Base-by-base conservation (phyloP, 2,329 filamentous ascomycete genomes). In the Talaromyces piceae region DNA sequence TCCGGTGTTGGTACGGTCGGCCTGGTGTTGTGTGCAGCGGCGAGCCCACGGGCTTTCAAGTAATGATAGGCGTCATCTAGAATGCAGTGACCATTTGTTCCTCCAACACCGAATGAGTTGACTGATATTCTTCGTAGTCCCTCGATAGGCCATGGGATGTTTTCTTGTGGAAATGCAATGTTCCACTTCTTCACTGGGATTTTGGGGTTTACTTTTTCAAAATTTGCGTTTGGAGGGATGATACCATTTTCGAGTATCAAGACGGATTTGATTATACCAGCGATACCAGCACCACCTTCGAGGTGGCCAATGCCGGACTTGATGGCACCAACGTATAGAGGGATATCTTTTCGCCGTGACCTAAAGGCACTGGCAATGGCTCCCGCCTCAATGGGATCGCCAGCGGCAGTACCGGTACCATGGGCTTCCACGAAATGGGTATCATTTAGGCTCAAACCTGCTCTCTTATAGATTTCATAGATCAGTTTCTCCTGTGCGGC, bases 231-330 rank as follows among this genome's bases (percentile, higher is more conserved):
- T 2, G 73, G 71, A 9, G 70, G 63, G n/a, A 75, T 67, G 11
- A 73, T 64, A 0, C 68, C 68, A 41, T 69, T 68, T 55, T 76
- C 72, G 2, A 77, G 55, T 58, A 71, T 67, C 54, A 76, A 53
- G 0, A 67, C 63, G 3, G 67, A 60, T 54, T 76, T 75, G 50
- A 76, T 73, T 1, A 73, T 50, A 0, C 60, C 63, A 4, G 67
- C 64, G 26, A 74, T 54, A n/a, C 71, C 71, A 51, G 62, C 66
- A 2, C 65, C 69, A 13, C 65, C 67, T 54, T 72, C 69, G 7
- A 70, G 55, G 43, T 59, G 58, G 4, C 58, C 58, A 25, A 59
- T 49, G 20, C 54, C 54, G 18, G 56, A 45, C 27, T 59, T 59
- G 5, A 59, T 50, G 6, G 61, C 58, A 11, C 61, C 61, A 33